phyloP scores from a whole-genome alignment of 805 yeast species.

The Maudiozyma turicensis region DNA sequence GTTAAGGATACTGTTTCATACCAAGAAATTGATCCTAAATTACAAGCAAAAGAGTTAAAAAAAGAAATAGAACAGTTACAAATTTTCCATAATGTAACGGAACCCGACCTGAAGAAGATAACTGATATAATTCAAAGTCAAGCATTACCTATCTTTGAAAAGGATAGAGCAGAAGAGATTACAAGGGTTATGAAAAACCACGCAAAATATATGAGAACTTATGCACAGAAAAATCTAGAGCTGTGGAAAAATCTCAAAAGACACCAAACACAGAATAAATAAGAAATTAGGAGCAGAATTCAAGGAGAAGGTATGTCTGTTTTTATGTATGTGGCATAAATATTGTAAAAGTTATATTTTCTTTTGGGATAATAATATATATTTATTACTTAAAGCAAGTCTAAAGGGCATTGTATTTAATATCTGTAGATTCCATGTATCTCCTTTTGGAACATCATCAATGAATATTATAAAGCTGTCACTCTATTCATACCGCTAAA shows the following conservation, averaged over 20 bases:
- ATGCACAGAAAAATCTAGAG: slow-evolving; percentile 22
- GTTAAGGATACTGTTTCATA: slow-evolving; percentile 27
- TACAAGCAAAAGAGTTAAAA: slow-evolving; percentile 12
- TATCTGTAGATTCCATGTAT: neutral
- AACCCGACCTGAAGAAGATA: slow-evolving; percentile 24
- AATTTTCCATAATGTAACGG: slow-evolving; percentile 20
- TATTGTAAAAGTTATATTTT: no score
- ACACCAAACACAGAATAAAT: slow-evolving; percentile 1
- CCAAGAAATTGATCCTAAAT: slow-evolving; percentile 22
- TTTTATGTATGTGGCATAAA: no score
- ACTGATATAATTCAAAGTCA: slow-evolving; percentile 23
- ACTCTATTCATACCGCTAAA: slow-evolving; percentile 54
- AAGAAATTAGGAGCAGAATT: neutral
- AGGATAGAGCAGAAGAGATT: slow-evolving; percentile 18
- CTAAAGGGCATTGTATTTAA: neutral
- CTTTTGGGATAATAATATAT: no score
- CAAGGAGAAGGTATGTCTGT: no score
- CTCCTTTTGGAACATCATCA: neutral
- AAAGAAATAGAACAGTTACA: slow-evolving; percentile 19
- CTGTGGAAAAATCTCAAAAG: slow-evolving; percentile 22
- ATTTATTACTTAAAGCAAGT: no score
- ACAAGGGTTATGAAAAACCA: slow-evolving; percentile 18
- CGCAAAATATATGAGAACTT: slow-evolving; percentile 22
- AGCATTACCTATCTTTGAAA: slow-evolving; percentile 26
- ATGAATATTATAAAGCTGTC: slow-evolving; percentile 7